These are phyloP conservation scores for Hymenoscyphus albidus DNA, from an alignment of 2,329 filamentous ascomycete genomes.

Conservation along the genomic window DNA sequence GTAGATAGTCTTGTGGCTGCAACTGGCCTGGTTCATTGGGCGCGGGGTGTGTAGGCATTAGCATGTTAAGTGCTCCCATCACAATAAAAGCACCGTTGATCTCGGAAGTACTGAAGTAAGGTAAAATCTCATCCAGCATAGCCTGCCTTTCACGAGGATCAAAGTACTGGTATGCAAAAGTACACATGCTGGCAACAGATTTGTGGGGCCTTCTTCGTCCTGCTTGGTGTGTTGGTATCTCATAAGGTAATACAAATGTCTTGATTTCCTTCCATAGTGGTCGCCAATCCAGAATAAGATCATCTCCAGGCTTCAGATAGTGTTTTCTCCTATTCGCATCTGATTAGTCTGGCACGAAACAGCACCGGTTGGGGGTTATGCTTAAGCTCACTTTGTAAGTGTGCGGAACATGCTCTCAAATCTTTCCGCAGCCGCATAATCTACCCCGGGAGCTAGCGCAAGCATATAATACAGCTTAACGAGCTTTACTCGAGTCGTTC, in stretches of 20 bases:
- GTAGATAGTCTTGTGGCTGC: conserved; percentile 84
- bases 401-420: conserved; percentile 97
- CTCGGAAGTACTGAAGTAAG: conserved; percentile 90
- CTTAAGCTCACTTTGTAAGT: conserved; percentile 75
- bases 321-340: conserved; percentile 70
- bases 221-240: conserved; percentile 65
- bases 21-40: conserved; percentile 68
- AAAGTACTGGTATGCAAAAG: conserved; percentile 88
- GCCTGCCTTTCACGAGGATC: conserved; percentile 80
- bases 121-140: conserved; percentile 76
- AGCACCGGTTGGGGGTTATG: not conserved
- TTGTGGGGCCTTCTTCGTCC: conserved; percentile 54
- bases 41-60: conserved; percentile 80
- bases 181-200: conserved; percentile 79
- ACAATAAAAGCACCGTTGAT: conserved; percentile 90
- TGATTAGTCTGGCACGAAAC: conserved; percentile 31
- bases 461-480: conserved; percentile 94
- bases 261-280: conserved; percentile 93
- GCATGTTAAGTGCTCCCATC: conserved; percentile 77
- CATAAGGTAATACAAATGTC: conserved; percentile 79
- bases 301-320: conserved; percentile 85
- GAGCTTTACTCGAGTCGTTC: conserved; percentile 75
- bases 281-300: conserved; percentile 88
- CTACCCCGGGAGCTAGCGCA: conserved; percentile 82
- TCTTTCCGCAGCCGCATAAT: conserved; percentile 75